Conservation (phyloP, 1,284 basidiomycete species). For the Microbotryomycetes sp. region DNA sequence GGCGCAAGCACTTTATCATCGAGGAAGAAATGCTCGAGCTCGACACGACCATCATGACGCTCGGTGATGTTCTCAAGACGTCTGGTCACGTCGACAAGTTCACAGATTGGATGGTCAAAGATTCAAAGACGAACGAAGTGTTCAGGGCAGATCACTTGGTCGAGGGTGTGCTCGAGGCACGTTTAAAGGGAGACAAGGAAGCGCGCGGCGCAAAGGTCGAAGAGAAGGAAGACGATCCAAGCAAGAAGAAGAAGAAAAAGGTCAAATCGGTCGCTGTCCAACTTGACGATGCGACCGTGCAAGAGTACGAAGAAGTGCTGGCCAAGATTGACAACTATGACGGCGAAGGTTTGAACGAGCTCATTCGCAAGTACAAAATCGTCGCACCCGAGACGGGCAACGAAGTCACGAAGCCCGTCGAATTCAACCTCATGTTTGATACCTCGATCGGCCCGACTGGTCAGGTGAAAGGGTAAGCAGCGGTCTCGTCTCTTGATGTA, state of each 20-base stretch:
- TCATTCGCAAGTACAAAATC: constrained; percentile 77
- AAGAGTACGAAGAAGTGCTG: constrained; percentile 72
- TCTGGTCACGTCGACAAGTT: constrained; percentile 98
- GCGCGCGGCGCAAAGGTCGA: constrained; percentile 61
- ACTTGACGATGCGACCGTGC: constrained; percentile 66
- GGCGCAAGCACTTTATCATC: constrained; percentile 97
- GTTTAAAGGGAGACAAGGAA: constrained; percentile 83
- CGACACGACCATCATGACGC: constrained; percentile 97
- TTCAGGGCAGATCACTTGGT: constrained; percentile 96
- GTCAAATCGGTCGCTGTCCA: constrained; percentile 68
- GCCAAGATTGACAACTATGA: constrained; percentile 96
- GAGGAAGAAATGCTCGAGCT: constrained; percentile 99
- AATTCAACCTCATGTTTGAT: constrained; percentile 99
- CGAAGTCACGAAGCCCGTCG: constrained; percentile 81
- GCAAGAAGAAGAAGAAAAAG: constrained; percentile 76
- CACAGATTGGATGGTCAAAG: constrained; percentile 99
- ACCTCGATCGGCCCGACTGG: constrained; percentile 96
- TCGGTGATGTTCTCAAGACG: constrained; percentile 89
- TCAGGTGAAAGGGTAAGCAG: constrained; percentile 76
- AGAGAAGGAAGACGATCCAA: constrained; percentile 55
- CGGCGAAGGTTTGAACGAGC: constrained; percentile 78
- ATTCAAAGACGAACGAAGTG: constrained; percentile 87
- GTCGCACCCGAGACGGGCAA: constrained; percentile 89
- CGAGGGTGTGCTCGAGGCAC: constrained; percentile 82
- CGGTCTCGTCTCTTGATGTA: not conserved